phyloP scores from a whole-genome alignment of 2,329 filamentous ascomycete species.

The Botryotinia narcissicola region DNA sequence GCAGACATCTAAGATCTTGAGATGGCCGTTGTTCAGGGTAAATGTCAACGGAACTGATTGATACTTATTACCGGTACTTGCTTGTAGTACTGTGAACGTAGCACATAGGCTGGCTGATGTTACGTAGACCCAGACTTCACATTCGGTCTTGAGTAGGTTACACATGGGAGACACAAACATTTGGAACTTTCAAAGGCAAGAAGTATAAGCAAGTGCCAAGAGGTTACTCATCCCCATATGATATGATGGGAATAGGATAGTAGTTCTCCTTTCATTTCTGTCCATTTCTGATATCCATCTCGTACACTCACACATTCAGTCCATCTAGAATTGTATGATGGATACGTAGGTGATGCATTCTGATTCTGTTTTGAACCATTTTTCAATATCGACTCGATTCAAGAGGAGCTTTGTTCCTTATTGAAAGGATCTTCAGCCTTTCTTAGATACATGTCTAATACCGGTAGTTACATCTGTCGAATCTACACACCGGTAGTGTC shows the following conservation, averaged over 20 bases:
- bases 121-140: not conserved
- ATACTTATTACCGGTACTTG: not conserved
- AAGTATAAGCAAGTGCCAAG: not conserved
- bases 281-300: not conserved
- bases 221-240: not conserved
- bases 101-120: not conserved
- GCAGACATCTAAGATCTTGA: conserved; percentile 12
- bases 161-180: not conserved
- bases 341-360: not conserved
- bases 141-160: not conserved
- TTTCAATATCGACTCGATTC: not conserved
- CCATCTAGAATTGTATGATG: not conserved
- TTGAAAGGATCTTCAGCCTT: not conserved
- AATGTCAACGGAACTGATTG: not conserved
- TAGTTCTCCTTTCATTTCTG: not conserved
- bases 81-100: not conserved
- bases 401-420: not conserved
- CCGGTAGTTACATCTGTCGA: not conserved
- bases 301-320: not conserved
- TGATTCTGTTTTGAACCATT: not conserved
- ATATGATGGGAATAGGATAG: not conserved
- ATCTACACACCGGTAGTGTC: not conserved
- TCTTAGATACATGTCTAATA: not conserved
- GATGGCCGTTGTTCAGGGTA: conserved; percentile 8
- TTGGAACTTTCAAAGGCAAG: not conserved